These are phyloP conservation scores for Eutrema yunnanense DNA, from an alignment of 345 rosid genomes.

Conservation along the genomic window DNA sequence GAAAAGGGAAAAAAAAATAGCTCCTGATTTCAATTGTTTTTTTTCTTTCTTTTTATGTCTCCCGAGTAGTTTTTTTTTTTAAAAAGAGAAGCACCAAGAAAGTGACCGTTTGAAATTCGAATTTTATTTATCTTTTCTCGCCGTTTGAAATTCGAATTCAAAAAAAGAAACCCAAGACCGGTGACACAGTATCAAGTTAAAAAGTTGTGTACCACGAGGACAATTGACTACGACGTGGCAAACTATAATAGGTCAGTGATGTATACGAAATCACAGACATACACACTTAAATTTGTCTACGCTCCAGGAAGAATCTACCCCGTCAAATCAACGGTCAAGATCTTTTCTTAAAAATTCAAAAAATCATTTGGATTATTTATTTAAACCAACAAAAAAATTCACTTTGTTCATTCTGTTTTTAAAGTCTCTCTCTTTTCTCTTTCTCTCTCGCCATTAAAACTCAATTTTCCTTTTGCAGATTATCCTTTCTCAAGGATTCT, in stretches of 20 bases:
- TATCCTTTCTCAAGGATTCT: neutral
- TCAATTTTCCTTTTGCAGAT: neutral
- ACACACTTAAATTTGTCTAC: neutral
- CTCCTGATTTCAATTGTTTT: slow-evolving; percentile 18
- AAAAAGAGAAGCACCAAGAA: slow-evolving; percentile 1
- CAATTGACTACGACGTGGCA: neutral
- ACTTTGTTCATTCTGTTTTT: slow-evolving; percentile 1
- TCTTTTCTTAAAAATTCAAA: neutral
- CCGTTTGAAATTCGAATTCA: slow-evolving; percentile 35
- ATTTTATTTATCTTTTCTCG: neutral
- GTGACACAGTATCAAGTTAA: slow-evolving; percentile 3
- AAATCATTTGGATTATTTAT: neutral
- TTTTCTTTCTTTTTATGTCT: neutral
- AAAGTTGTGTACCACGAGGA: neutral
- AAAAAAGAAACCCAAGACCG: neutral
- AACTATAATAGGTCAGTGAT: neutral
- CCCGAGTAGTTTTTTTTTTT: neutral
- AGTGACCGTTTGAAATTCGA: slow-evolving; percentile 36
- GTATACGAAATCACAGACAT: neutral
- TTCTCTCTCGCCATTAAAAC: slow-evolving; percentile 8
- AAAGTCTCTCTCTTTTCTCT: neutral
- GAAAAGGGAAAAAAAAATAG: neutral
- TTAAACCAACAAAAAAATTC: neutral
- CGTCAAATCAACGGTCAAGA: slow-evolving; percentile 27
- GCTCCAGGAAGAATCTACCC: slow-evolving; percentile 15